Percentiles rank a stretch among this genome's conserved stretches.
Conservation (phyloP, 2,329 filamentous ascomycete genomes). For the Sclerotinia borealis region DNA sequence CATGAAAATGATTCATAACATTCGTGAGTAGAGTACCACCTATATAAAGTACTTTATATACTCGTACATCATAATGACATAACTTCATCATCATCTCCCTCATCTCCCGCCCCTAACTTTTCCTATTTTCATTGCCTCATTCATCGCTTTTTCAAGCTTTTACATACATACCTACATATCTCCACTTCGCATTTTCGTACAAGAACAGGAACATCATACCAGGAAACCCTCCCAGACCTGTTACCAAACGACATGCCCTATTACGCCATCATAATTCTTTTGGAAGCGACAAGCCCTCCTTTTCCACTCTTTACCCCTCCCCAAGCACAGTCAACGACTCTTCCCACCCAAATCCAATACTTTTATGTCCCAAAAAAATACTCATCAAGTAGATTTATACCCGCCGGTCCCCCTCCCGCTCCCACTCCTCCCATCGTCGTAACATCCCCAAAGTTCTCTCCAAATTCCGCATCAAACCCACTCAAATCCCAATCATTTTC, state of each 20-base stretch:
- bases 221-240: not conserved
- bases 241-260: not conserved
- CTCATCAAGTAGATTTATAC: slow-evolving; percentile 44
- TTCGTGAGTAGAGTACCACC: not conserved
- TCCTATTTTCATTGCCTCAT: not conserved
- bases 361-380: slow-evolving; percentile 44
- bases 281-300: not conserved
- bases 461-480: slow-evolving; percentile 16
- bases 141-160: not conserved
- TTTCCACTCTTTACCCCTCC: not conserved
- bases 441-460: slow-evolving; percentile 22
- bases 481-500: slow-evolving; percentile 12
- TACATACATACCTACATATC: not conserved
- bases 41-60: not conserved
- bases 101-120: not conserved
- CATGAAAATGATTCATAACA: not conserved
- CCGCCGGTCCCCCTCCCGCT: slow-evolving; percentile 15
- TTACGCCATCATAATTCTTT: not conserved
- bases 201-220: not conserved
- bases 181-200: not conserved
- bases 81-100: not conserved
- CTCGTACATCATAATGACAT: not conserved
- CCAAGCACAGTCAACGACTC: not conserved
- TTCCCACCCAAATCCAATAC: not conserved
- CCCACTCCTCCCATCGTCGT: slow-evolving; percentile 27